Evolutionary conservation across 1,284 basidiomycete species (phyloP).

Genomic region (Ganoderma boninense): DNA sequence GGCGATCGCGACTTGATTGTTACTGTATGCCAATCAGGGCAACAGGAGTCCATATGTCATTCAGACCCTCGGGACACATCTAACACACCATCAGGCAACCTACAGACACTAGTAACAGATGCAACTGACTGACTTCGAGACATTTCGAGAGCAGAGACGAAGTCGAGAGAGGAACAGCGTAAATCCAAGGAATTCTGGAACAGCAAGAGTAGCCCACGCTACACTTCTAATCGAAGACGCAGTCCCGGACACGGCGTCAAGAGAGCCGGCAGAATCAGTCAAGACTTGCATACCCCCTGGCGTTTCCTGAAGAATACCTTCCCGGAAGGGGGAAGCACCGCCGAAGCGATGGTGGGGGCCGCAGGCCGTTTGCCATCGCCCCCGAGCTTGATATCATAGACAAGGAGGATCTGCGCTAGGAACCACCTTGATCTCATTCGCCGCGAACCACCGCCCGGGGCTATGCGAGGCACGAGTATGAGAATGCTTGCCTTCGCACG

Average conservation of each 20-base stretch:
- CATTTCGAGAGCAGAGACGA: neutral
- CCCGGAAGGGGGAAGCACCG: slow-evolving; percentile 7
- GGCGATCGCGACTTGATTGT: too few relatives aligned
- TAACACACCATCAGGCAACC: neutral
- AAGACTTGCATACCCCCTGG: neutral
- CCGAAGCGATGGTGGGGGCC: neutral
- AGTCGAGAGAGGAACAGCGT: neutral
- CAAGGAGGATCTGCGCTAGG: slow-evolving; percentile 51
- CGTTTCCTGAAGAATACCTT: slow-evolving; percentile 22
- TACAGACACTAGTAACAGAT: neutral
- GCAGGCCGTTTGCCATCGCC: slow-evolving; percentile 13
- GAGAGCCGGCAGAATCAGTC: neutral
- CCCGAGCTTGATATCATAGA: slow-evolving; percentile 46
- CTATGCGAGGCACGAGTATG: slow-evolving; percentile 27
- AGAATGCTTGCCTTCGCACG: neutral
- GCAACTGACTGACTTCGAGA: neutral
- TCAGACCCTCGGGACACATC: too few relatives aligned
- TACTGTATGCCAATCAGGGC: too few relatives aligned
- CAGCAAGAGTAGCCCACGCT: neutral
- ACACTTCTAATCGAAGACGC: neutral
- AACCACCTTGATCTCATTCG: slow-evolving; percentile 54
- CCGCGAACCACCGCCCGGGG: slow-evolving; percentile 56
- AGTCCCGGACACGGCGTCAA: too few relatives aligned
- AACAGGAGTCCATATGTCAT: too few relatives aligned
- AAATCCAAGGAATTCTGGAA: neutral